Evolutionary conservation across 2,329 filamentous ascomycete genomes (phyloP), one percentile per base, ranked within the genome.

Genomic region (Sclerotinia minor): DNA sequence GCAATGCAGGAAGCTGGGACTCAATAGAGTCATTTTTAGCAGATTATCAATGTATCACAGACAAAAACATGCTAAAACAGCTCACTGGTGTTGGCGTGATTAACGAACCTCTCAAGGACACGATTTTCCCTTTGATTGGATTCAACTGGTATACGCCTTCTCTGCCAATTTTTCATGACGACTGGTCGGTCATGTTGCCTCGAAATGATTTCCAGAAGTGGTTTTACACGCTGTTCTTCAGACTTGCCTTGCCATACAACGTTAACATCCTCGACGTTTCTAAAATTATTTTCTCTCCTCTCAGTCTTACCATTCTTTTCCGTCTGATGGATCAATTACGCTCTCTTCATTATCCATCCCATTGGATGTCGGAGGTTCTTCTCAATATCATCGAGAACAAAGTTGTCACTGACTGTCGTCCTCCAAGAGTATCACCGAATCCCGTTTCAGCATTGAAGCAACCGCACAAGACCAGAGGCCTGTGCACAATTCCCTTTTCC

Each of bases 311-410:
- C 0, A 69, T 67, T n/a, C 32, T 69, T 21, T 68, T 71, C 38
- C 69, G 52, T 24, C 60, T 72, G 9, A 69, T 72, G 3, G 21
- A 54, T 9, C 60, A 70, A 32, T 29, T 73, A 13, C 52, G 57
- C 6, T 49, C n/a, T 2, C 35, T 71, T 21, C 68, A 65, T 19
- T 71, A 72, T 41, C 70, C 70, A 9, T 65, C 67, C 17, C 67
- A 72, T 47, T 73, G 70, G 69, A 64, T 73, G 17, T 69, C 70
- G 21, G 69, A 71, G 35, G 5, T 49, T 13, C 55, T 73, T 9
- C 45, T 24, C 17, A 69, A 65, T 35, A 71, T 73, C 53, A 59
- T 73, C 11, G 41, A 65, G 5, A 64, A 69, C 53, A 71, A 65
- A 17, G 67, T 72, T n/a, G 45, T 57, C 24, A 71, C 64, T 4